Base-by-base conservation (phyloP, 345 rosid species). In the Eutrema japonicum region DNA sequence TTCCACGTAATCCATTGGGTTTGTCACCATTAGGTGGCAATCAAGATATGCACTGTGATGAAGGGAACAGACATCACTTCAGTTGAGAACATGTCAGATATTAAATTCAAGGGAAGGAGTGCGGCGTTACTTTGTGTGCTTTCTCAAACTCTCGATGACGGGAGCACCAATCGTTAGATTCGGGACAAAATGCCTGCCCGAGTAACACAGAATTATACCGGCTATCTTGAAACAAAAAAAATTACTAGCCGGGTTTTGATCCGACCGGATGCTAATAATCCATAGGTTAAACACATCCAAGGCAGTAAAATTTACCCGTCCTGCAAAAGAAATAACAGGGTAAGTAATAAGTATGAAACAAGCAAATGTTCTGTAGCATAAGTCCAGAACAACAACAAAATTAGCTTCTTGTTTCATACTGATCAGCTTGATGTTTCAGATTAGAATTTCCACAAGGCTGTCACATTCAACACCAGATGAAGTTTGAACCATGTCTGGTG, bases 21-120 rank as follows among this genome's bases (percentile, higher is more conserved):
- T 90, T 37, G 89, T 85, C 50, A 93, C 98, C 97, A 93, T 89
- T 53, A 93, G 86, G 77, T 89, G 98, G 78, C 98, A 94, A 81
- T 94, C 98, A 72, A 94, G 81, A 83, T 87, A 94, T 53, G 96
- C 95, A 82, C 95, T 94, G 70, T 35, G 64, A 59, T 36, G 37
- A 73, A 72, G 11, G 26, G 26, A 22, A 22, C 26, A 22, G 26
- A 22, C 26, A 22, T 22, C 26, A 22, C 26, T 22, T 22, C 26
- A 22, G 2, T 22, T 22, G 26, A 22, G 26, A 22, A 22, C 26
- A 22, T 10, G 14, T 32, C 4, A 42, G 53, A 4, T 29, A 14
- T 2, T 54, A 1, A 35, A 50, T 40, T 26, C 13, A 54, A 54
- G 49, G 29, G 33, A 27, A 35, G 32, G 11, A 68, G 51, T 6